Base-by-base conservation (phyloP, 352 stramenopile species). In the Phytophthora meadii region DNA sequence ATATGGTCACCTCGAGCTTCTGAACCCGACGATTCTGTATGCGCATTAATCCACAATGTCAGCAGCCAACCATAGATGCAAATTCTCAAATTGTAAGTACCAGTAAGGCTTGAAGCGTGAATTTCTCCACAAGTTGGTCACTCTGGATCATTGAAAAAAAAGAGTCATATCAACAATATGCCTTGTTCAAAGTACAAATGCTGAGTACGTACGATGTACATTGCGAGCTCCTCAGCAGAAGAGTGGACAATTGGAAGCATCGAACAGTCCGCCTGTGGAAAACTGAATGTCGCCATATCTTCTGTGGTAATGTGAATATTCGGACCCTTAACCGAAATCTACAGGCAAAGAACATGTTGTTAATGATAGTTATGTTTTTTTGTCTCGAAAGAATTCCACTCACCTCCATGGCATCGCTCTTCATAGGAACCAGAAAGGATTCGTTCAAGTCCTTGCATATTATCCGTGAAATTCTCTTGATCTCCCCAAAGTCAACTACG, bases 391-490 rank as follows among this genome's bases (percentile, higher is more conserved):
- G 28, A 34, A 34, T 40, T 27, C 15, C 36, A 27, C 25, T 2
- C 54, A 92, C 84, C 48, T 93, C 87, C 8, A 99, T 74, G 2
- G 94, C 93, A 58, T 98, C 86, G 50, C 92, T 98, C 48, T 94
- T 84, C 77, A 96, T 97, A 0, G 97, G 97, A 53, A 97, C 97
- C 10, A 99, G 77, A 68, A 99, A 99, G 30, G 94, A 94, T 73
- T 99, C 96, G 79, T 99, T 98, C 65, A 99, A 68, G 68, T 97
- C 77, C 73, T 98, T 98, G 79, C 97, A 99, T 51, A 99, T 88
- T 17, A 92, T 80, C 27, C 92, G 87, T 15, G 82, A 88, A 39
- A 97, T 97, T 67, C 93, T 95, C 77, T 99, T 99, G 62, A 99
- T 95, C 65, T 98, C 89, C 22, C 97, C 97, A 87, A 99, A 99